Evolutionary conservation across 352 stramenopile genomes (phyloP), one percentile per base, ranked within the genome.

Genomic region (Phytophthora meadii): DNA sequence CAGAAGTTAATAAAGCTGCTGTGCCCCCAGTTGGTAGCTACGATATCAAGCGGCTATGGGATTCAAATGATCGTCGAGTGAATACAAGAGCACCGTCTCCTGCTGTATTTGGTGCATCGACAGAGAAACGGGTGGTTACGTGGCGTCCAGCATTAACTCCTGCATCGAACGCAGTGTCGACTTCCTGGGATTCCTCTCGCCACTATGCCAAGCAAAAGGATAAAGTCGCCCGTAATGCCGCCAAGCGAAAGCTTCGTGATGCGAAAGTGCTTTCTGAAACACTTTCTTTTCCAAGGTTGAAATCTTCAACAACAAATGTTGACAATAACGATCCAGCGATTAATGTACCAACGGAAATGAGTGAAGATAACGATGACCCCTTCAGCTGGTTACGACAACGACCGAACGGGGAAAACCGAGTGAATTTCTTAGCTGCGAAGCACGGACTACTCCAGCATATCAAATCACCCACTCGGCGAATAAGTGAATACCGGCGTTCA

Each of bases 161-260:
- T 5, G 75, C 75, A 2, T 79, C 77, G 1, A 70, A 70, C 39
- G 65, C 74, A 1, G 34, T 80, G 4, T 58, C 79, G 4, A 73
- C 77, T 14, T 76, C 72, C 1, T 92, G 80, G 81, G 74, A 90
- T 58, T 73, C 76, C 6, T 90, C 80, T 27, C 54, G 52, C 0
- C 66, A 89, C 41, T 90, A 92, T 45, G 66, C 62, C 24, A 85
- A 85, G 65, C 78, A 85, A 25, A 88, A 89, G 54, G 52, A 60
- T 5, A 73, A 74, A 46, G 74, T 89, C 9, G 32, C 76, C 7
- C 54, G 53, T 4, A 50, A 50, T 37, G 54, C 59, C 17, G 59
- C 65, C 15, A 79, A 75, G 50, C 42, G 66, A 50, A 66, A 51
- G 25, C 41, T 61, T 5, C 52, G 53, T 6, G 62, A 51, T 47